A percentile compares a stretch with the other conserved stretches of the same genome.
These are phyloP conservation scores for Coniella lustricola DNA, from an alignment of 2,329 filamentous ascomycete genomes.

Conservation along the genomic window DNA sequence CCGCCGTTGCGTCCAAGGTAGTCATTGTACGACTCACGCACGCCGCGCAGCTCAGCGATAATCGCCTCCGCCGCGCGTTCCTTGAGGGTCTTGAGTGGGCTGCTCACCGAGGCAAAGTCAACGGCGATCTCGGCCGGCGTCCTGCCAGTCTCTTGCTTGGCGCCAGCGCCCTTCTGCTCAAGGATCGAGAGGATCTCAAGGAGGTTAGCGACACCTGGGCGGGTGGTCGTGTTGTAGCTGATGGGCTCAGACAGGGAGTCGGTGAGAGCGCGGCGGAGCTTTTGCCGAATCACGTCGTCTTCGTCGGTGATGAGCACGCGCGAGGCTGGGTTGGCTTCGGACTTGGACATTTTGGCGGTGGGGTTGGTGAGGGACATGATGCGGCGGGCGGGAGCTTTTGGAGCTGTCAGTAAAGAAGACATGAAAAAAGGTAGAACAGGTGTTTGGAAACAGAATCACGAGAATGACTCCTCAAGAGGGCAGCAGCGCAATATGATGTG, in stretches of 20 bases:
- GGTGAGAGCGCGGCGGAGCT: conserved; percentile 68
- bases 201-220: conserved; percentile 85
- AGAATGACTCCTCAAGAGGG: no score
- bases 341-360: conserved; percentile 89
- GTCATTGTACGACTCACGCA: conserved; percentile 43
- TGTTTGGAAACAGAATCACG: no score
- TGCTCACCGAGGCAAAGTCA: conserved; percentile 29
- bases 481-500: neutral
- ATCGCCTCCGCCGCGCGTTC: conserved; percentile 54
- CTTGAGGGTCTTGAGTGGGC: conserved; percentile 32
- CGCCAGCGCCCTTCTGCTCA: conserved; percentile 8
- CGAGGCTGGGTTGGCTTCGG: conserved; percentile 61
- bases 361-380: conserved; percentile 86
- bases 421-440: no score
- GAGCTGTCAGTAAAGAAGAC: neutral
- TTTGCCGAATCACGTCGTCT: conserved; percentile 54
- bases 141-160: conserved; percentile 27
- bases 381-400: conserved; percentile 65
- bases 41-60: conserved; percentile 38
- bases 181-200: conserved; percentile 73
- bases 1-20: conserved; percentile 30
- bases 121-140: conserved; percentile 34
- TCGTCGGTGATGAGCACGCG: conserved; percentile 77
- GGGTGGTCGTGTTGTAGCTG: conserved; percentile 59
- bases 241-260: conserved; percentile 58